Evolutionary conservation across 164 flowering plant species (phyloP).

Genomic region (Vitis amurensis): DNA sequence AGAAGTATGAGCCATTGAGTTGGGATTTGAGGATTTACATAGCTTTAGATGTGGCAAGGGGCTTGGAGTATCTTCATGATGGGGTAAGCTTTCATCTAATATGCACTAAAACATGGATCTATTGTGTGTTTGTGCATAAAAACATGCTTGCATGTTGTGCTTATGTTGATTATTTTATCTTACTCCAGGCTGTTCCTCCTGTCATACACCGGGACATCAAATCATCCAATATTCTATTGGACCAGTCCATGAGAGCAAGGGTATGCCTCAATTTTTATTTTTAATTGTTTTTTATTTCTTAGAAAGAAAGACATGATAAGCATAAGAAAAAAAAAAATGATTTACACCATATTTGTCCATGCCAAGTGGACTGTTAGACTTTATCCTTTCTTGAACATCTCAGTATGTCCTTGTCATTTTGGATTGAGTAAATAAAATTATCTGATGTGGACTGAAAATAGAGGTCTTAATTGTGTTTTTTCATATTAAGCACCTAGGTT

Average conservation of each 20-base stretch:
- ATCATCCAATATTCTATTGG: conserved; percentile 93
- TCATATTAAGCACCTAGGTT: background rate
- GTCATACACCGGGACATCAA: conserved; percentile 93
- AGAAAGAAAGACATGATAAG: too few relatives aligned
- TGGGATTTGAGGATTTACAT: conserved; percentile 85
- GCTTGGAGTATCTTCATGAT: conserved; percentile 98
- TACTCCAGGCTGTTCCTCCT: conserved; percentile 87
- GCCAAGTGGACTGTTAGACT: background rate
- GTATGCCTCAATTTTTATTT: conserved; percentile 38
- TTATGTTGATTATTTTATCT: conserved; percentile 1
- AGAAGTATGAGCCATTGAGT: conserved; percentile 54
- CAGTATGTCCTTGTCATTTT: background rate
- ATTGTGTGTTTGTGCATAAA: background rate
- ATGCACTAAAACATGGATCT: background rate
- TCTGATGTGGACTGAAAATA: background rate
- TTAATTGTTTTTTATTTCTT: too few relatives aligned
- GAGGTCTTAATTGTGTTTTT: background rate
- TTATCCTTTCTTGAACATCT: background rate
- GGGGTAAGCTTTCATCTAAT: conserved; percentile 56
- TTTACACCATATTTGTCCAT: background rate
- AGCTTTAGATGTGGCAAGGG: conserved; percentile 96
- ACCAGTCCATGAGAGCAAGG: conserved; percentile 89
- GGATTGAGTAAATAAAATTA: background rate
- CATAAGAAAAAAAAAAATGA: background rate
- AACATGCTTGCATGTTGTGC: background rate